A percentile compares a stretch with the other conserved stretches of the same genome.
phyloP scores from a whole-genome alignment of 345 rosid species.

The Eucalyptus cladocalyx region DNA sequence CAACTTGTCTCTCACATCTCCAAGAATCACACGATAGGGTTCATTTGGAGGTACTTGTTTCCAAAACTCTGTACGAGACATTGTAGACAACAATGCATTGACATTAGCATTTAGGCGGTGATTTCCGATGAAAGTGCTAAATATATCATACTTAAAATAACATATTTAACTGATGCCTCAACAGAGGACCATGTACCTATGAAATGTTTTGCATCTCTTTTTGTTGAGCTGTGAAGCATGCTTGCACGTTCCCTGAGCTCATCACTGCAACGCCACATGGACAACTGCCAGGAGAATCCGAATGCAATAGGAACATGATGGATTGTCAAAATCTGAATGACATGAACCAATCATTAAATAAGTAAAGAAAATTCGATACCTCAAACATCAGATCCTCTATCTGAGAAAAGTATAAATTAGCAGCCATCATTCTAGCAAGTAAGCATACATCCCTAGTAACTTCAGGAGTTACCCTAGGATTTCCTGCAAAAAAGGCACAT shows the following conservation, averaged over 20 bases:
- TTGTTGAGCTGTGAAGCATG: constrained; percentile 59
- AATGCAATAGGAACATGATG: background rate
- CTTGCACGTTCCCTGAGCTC: constrained; percentile 82
- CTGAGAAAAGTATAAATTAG: constrained; percentile 90
- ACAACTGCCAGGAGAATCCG: constrained; percentile 39
- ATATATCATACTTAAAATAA: background rate
- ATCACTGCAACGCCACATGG: constrained; percentile 98
- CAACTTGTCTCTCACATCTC: constrained; percentile 88
- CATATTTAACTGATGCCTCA: background rate
- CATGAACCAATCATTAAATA: background rate
- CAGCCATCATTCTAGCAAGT: constrained; percentile 99
- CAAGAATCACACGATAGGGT: constrained; percentile 91
- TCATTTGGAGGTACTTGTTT: constrained; percentile 80
- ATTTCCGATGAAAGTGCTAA: background rate
- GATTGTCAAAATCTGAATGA: background rate
- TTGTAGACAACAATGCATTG: background rate
- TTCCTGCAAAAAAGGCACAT: constrained; percentile 36
- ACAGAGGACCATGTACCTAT: constrained; percentile 39
- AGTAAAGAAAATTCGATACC: constrained; percentile 27
- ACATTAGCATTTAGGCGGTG: background rate
- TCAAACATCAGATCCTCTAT: constrained; percentile 99
- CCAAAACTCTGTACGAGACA: constrained; percentile 74
- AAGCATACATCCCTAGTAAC: constrained; percentile 98
- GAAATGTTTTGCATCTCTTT: constrained; percentile 88
- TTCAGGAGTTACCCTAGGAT: constrained; percentile 98